Conservation (phyloP, 345 rosid species). For the Acer yangbiense region DNA sequence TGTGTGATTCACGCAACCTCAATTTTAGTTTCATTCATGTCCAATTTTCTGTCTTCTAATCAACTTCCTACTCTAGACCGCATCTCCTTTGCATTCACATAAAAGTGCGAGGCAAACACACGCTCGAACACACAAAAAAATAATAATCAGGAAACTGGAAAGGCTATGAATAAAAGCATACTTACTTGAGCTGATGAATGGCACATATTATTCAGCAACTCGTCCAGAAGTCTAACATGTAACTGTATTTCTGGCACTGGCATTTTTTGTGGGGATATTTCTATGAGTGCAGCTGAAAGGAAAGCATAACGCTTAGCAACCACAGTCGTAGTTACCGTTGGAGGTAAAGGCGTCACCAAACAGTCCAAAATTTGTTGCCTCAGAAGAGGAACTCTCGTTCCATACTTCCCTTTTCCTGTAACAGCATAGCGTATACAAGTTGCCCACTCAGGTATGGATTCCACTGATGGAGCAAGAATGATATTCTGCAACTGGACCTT, state of each 20-base stretch:
- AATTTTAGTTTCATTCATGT: not conserved
- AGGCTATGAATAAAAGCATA: slow-evolving; percentile 9
- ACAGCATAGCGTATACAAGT: slow-evolving; percentile 98
- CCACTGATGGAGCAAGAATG: slow-evolving; percentile 83
- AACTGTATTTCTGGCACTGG: slow-evolving; percentile 70
- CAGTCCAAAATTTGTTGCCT: slow-evolving; percentile 84
- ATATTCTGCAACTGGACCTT: slow-evolving; percentile 78
- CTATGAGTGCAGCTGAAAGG: slow-evolving; percentile 90
- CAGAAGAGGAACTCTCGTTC: slow-evolving; percentile 74
- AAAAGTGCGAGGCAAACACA: not conserved
- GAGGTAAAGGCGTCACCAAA: slow-evolving; percentile 76
- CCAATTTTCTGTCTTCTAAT: not conserved
- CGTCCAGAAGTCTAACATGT: slow-evolving; percentile 69
- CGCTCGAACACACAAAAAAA: not conserved
- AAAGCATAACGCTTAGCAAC: slow-evolving; percentile 96
- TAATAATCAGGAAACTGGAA: not conserved
- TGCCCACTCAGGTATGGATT: slow-evolving; percentile 97
- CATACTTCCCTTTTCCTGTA: slow-evolving; percentile 95
- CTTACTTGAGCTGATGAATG: slow-evolving; percentile 99
- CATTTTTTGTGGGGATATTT: slow-evolving; percentile 86
- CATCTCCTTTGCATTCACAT: not conserved
- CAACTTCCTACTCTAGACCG: not conserved
- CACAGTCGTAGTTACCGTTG: slow-evolving; percentile 75
- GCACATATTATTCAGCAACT: slow-evolving; percentile 80
- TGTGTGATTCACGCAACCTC: not conserved